Evolutionary conservation across 2,329 filamentous ascomycete species (phyloP).

Genomic region (Botrytis elliptica): DNA sequence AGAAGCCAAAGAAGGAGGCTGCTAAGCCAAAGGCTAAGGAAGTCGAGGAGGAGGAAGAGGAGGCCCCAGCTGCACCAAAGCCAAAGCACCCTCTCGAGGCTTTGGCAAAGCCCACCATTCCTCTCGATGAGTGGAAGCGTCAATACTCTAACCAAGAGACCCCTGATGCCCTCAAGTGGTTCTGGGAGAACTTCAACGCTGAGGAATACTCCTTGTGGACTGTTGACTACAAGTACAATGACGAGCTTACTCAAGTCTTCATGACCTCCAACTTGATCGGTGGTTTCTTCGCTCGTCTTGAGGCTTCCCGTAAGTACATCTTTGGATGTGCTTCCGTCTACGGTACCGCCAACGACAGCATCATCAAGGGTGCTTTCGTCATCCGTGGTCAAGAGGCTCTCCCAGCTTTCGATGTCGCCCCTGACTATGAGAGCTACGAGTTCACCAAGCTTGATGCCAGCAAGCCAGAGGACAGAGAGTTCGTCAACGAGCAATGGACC

Average conservation of each 20-base stretch:
- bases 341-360: conserved; percentile 81
- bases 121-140: conserved; percentile 97
- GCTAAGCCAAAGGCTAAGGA: conserved; percentile 47
- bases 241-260: conserved; percentile 95
- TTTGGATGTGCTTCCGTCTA: conserved; percentile 91
- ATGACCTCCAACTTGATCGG: conserved; percentile 99
- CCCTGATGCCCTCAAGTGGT: conserved; percentile 84
- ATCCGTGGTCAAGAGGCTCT: conserved; percentile 85
- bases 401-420: conserved; percentile 93
- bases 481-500: conserved; percentile 82
- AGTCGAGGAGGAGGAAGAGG: conserved; percentile 63
- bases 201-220: conserved; percentile 96
- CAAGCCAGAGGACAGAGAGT: conserved; percentile 81
- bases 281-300: conserved; percentile 96
- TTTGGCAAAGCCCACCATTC: conserved; percentile 75
- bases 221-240: conserved; percentile 98
- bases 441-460: conserved; percentile 94
- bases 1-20: conserved; percentile 54
- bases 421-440: conserved; percentile 93
- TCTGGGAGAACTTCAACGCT: conserved; percentile 95
- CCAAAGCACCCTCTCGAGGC: conserved; percentile 93
- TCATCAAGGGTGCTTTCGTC: conserved; percentile 92
- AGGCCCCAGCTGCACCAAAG: conserved; percentile 67
- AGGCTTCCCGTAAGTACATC: conserved; percentile 96
- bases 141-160: conserved; percentile 97